A percentile compares a stretch with the other conserved stretches of the same genome.
These are phyloP conservation scores for Sesbania bispinosa DNA, from an alignment of 306 rosid genomes.

Conservation along the genomic window DNA sequence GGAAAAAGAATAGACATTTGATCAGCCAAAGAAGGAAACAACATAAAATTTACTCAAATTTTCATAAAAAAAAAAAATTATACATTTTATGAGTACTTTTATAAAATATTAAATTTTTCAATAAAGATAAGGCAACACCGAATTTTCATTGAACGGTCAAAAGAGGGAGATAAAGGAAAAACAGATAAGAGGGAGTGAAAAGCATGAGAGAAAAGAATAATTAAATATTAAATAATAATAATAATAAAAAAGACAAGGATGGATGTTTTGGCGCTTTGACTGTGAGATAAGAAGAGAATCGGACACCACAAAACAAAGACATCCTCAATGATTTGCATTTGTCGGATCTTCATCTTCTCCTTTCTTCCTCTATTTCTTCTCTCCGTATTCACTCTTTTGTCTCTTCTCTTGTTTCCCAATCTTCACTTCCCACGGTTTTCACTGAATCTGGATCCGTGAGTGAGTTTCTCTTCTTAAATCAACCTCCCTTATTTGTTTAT, in stretches of 20 bases:
- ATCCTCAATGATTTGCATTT: conserved; percentile 17
- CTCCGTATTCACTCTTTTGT: conserved; percentile 1
- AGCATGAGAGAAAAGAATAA: background rate
- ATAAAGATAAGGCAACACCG: background rate
- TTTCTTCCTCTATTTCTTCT: background rate
- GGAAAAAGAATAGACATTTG: too few species aligned
- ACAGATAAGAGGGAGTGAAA: background rate
- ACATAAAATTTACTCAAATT: too few species aligned
- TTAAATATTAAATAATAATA: too few species aligned
- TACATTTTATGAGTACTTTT: too few species aligned
- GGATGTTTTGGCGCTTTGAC: conserved; percentile 41
- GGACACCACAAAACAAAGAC: conserved; percentile 29
- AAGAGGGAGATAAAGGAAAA: conserved; percentile 41
- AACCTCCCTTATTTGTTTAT: background rate
- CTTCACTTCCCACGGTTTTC: background rate
- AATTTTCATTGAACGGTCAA: conserved; percentile 53
- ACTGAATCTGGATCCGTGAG: conserved; percentile 10
- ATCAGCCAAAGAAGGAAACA: too few species aligned
- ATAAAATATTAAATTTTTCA: background rate
- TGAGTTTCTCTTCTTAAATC: conserved; percentile 18
- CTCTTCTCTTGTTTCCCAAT: conserved; percentile 10
- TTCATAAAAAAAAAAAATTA: background rate
- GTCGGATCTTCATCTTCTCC: background rate
- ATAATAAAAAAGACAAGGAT: conserved; percentile 1
- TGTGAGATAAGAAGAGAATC: conserved; percentile 14